Conservation (phyloP, 2,329 filamentous ascomycete species). For the Penicillium sclerotiorum region DNA sequence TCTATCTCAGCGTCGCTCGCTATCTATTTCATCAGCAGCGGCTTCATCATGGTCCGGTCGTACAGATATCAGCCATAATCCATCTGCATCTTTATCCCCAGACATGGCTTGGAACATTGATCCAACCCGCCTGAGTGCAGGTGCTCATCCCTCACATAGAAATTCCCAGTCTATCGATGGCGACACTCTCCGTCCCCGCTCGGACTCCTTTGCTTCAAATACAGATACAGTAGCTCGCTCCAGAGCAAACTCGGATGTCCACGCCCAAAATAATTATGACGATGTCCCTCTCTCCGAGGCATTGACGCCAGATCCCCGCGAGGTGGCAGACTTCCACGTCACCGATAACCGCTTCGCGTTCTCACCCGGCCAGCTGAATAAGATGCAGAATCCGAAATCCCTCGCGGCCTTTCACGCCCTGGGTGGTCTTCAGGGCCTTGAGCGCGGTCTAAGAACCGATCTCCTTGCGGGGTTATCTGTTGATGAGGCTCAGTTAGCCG, state of each 20-base stretch:
- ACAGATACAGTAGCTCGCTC: slow-evolving; percentile 38
- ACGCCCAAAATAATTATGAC: slow-evolving; percentile 34
- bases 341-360: slow-evolving; percentile 84
- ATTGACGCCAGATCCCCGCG: slow-evolving; percentile 73
- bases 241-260: slow-evolving; percentile 36
- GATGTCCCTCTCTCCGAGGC: slow-evolving; percentile 56
- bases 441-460: slow-evolving; percentile 75
- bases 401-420: slow-evolving; percentile 78
- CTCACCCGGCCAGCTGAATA: slow-evolving; percentile 74
- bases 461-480: slow-evolving; percentile 72
- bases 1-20: slow-evolving; percentile 15
- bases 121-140: slow-evolving; percentile 29
- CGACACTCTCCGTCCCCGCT: slow-evolving; percentile 47
- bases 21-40: slow-evolving; percentile 19
- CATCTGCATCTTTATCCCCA: slow-evolving; percentile 20
- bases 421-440: slow-evolving; percentile 75
- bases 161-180: slow-evolving; percentile 43
- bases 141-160: slow-evolving; percentile 33
- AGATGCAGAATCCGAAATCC: slow-evolving; percentile 88
- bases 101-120: slow-evolving; percentile 29
- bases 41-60: slow-evolving; percentile 21
- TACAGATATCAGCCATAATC: slow-evolving; percentile 23
- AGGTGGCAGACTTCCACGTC: slow-evolving; percentile 74
- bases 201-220: slow-evolving; percentile 43
- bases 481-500: slow-evolving; percentile 70